Percentiles rank a stretch among this genome's conserved stretches.
Conservation (phyloP, 1,139 yeast species). For the Hyphopichia fennica region DNA sequence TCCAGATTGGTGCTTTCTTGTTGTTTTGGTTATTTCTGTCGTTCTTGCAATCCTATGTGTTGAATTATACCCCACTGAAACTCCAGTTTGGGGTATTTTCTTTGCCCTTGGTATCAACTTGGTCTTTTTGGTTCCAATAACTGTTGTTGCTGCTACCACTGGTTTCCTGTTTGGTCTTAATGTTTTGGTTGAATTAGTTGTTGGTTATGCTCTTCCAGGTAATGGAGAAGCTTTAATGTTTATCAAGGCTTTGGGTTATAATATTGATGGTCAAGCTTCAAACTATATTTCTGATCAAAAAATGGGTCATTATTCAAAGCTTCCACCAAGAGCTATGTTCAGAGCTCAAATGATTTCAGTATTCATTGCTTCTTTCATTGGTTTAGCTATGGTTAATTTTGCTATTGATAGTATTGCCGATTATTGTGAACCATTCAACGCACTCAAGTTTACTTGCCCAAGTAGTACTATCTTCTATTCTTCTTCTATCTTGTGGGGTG, state of each 20-base stretch:
- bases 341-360: slow-evolving; percentile 55
- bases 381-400: slow-evolving; percentile 56
- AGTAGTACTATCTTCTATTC: slow-evolving; percentile 47
- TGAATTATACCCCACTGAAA: slow-evolving; percentile 45
- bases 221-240: slow-evolving; percentile 56
- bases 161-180: slow-evolving; percentile 53
- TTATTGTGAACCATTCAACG: slow-evolving; percentile 45
- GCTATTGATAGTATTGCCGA: slow-evolving; percentile 35
- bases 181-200: slow-evolving; percentile 55
- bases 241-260: slow-evolving; percentile 55
- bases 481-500: slow-evolving; percentile 59
- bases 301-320: slow-evolving; percentile 54
- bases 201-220: slow-evolving; percentile 61
- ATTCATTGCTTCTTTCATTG: slow-evolving; percentile 44
- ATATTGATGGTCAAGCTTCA: slow-evolving; percentile 57
- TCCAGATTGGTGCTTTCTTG: slow-evolving; percentile 60
- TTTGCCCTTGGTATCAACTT: slow-evolving; percentile 56
- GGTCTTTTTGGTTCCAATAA: slow-evolving; percentile 53
- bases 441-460: slow-evolving; percentile 51
- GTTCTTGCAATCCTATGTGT: slow-evolving; percentile 51
- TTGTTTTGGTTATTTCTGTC: slow-evolving; percentile 48
- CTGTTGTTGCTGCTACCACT: slow-evolving; percentile 46
- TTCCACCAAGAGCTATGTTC: slow-evolving; percentile 64
- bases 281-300: slow-evolving; percentile 52
- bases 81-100: slow-evolving; percentile 61